Evolutionary conservation across 2,329 filamentous ascomycete species (phyloP).

Genomic region (Botryotinia narcissicola): DNA sequence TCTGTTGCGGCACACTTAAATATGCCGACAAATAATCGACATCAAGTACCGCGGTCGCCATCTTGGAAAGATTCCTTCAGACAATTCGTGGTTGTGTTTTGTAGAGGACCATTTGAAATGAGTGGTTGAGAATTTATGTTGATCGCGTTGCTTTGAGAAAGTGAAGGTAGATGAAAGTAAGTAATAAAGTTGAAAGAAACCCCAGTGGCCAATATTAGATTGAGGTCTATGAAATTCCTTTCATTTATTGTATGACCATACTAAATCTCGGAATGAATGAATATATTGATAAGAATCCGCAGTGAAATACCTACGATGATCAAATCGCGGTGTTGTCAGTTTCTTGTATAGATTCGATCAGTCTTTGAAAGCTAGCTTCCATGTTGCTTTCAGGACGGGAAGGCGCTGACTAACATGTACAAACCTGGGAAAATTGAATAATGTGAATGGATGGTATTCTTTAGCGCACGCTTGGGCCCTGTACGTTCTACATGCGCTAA

Average conservation of each 20-base stretch:
- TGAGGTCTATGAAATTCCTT: not conserved
- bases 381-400: constrained; percentile 14
- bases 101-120: constrained; percentile 17
- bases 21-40: constrained; percentile 71
- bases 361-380: constrained; percentile 14
- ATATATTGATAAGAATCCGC: not conserved
- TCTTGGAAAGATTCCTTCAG: constrained; percentile 39
- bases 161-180: constrained; percentile 5
- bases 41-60: constrained; percentile 64
- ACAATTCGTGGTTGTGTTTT: constrained; percentile 11
- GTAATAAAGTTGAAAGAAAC: not conserved
- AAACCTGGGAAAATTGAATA: not conserved
- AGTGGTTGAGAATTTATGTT: constrained; percentile 1
- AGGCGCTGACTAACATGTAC: constrained; percentile 5
- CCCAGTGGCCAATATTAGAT: not conserved
- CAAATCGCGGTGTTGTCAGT: constrained; percentile 17
- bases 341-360: constrained; percentile 18
- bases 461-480: not conserved
- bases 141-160: constrained; percentile 15
- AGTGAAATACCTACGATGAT: constrained; percentile 16
- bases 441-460: not conserved
- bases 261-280: not conserved
- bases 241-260: not conserved
- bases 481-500: not conserved
- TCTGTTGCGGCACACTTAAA: constrained; percentile 64